Conservation (phyloP, 2,329 filamentous ascomycete species). For the Fusarium continuum region DNA sequence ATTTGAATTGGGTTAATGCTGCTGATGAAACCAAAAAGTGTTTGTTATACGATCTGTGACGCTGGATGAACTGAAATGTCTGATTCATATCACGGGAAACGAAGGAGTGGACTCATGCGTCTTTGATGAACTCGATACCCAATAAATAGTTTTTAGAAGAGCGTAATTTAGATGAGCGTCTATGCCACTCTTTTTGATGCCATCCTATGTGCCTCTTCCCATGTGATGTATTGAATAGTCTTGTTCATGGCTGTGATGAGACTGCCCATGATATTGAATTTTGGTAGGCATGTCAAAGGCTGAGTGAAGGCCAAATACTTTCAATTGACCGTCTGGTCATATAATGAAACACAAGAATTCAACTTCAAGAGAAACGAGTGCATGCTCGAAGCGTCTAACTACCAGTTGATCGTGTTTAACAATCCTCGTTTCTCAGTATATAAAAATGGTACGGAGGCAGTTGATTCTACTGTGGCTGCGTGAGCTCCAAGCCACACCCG, state of each 20-base stretch:
- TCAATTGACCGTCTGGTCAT: neutral
- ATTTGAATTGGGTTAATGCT: constrained; percentile 24
- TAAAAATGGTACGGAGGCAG: neutral
- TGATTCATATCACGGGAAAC: constrained; percentile 43
- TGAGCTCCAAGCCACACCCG: constrained; percentile 30
- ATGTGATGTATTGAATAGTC: neutral
- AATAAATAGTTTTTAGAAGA: constrained; percentile 42
- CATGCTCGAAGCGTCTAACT: too few relatives aligned
- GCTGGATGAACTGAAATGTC: constrained; percentile 40
- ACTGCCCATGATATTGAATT: too few relatives aligned
- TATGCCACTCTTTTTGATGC: constrained; percentile 37
- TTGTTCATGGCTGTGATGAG: neutral
- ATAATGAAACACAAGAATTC: too few relatives aligned
- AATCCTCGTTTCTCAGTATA: neutral
- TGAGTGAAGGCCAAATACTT: too few relatives aligned
- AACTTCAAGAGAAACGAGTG: too few relatives aligned
- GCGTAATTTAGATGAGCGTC: constrained; percentile 36
- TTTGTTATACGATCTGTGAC: constrained; percentile 38
- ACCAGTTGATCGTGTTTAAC: too few relatives aligned
- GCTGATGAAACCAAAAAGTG: constrained; percentile 32
- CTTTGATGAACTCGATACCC: constrained; percentile 47
- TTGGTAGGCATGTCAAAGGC: too few relatives aligned
- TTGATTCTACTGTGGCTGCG: constrained; percentile 27
- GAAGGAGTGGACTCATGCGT: constrained; percentile 44
- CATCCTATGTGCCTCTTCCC: neutral